A percentile compares a stretch with the other conserved stretches of the same genome.
These are phyloP conservation scores for Wickerhamiella parazyma DNA, from an alignment of 805 yeast genomes.

Conservation along the genomic window DNA sequence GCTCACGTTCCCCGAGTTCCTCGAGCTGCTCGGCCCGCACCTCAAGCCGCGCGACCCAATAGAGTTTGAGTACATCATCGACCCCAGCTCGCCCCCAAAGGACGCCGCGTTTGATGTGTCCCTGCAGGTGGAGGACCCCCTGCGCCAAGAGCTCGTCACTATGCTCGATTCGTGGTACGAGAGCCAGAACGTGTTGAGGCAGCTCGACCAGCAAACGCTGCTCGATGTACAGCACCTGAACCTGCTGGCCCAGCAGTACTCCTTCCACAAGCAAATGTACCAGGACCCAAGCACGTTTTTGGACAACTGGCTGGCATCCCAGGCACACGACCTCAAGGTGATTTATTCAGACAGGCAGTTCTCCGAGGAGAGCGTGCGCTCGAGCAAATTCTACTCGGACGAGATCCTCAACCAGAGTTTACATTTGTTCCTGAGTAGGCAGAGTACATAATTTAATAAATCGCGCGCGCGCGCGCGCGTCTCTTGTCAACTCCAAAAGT, in stretches of 20 bases:
- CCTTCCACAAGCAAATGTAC: slow-evolving; percentile 60
- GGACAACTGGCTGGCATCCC: slow-evolving; percentile 61
- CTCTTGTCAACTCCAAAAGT: not conserved
- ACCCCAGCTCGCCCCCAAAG: slow-evolving; percentile 62
- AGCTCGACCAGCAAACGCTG: slow-evolving; percentile 33
- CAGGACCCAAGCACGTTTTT: slow-evolving; percentile 68
- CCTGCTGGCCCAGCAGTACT: slow-evolving; percentile 48
- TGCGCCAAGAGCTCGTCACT: slow-evolving; percentile 26
- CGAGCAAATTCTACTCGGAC: slow-evolving; percentile 69
- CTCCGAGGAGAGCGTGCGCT: slow-evolving; percentile 77
- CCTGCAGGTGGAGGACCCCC: slow-evolving; percentile 35
- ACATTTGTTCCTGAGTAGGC: slow-evolving; percentile 47
- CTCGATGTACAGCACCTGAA: slow-evolving; percentile 39
- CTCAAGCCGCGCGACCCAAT: slow-evolving; percentile 70
- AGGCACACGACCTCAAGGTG: slow-evolving; percentile 72
- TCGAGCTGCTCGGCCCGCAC: slow-evolving; percentile 55
- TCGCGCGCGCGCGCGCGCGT: too few species aligned
- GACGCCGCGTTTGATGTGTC: slow-evolving; percentile 67
- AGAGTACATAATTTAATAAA: not conserved
- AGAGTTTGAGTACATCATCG: slow-evolving; percentile 55
- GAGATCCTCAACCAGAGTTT: slow-evolving; percentile 68
- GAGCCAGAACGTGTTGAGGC: slow-evolving; percentile 31
- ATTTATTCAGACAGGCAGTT: slow-evolving; percentile 81
- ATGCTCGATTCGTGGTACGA: slow-evolving; percentile 30
- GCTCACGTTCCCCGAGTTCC: slow-evolving; percentile 56